Base-by-base conservation (phyloP, 345 rosid genomes). In the Pseudoturritis turrita region DNA sequence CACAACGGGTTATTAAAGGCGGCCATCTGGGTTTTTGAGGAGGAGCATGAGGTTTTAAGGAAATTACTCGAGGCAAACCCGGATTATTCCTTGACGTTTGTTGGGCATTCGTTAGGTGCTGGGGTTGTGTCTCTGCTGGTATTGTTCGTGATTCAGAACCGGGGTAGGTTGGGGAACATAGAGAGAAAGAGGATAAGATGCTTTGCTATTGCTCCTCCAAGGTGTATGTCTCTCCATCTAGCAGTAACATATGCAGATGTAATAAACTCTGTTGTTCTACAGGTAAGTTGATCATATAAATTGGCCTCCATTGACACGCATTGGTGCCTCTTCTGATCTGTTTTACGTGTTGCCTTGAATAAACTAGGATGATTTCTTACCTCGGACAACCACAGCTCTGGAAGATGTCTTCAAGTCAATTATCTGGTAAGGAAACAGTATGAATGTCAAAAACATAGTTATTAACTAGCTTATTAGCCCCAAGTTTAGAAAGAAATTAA, bases 291-390 rank as follows among this genome's bases (percentile, higher is more conserved):
- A 28, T 45, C 21, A 35, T 61, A 5, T 19, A 31, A 6, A 45
- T 43, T 19, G 18, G 15, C 1, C 54, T 66, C 51, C 37, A 28
- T 13, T 52, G 23, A 45, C 65, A 15, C 28, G 23, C 26, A 57
- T 14, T 31, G 35, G 41, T 41, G 14, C 12, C 22, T 40, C 61
- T 65, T 40, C 68, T 67, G 47, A 72, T 66, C 28, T 14, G 4
- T 62, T 59, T 67, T 61, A 31, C 23, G 13, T 37, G 33, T 10
- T 44, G 41, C 44, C 1, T 13, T 56, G 25, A 39, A 78, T 80
- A 78, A 62, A 77, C 47, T 82, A 94, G 98, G 98, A 95, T 81
- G 97, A 89, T 78, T 95, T 95, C 81, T 83, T 95, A 75, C 97
- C 99, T 72, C 90, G 97, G 74, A 77, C 99, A 14, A 91, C 96